A percentile compares a stretch with the other conserved stretches of the same genome.
Conservation (phyloP, 371 early-diverging fungal genomes). For the Syncephalastrum sp. region DNA sequence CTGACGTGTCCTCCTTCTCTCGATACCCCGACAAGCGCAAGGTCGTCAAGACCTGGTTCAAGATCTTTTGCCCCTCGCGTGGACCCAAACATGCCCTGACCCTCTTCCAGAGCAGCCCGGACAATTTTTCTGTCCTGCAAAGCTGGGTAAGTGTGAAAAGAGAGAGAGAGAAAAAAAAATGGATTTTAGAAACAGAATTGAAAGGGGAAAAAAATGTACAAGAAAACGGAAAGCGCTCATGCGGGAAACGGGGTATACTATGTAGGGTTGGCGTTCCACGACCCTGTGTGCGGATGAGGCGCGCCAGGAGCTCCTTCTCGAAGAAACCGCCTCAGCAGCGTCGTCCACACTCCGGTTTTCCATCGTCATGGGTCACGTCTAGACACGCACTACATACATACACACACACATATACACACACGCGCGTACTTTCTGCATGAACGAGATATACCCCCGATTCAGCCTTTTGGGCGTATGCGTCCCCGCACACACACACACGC, state of each 20-base stretch:
- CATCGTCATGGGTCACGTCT: conserved; percentile 51
- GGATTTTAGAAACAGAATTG: too few relatives aligned
- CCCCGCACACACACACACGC: too few relatives aligned
- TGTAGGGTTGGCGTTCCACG: conserved; percentile 56
- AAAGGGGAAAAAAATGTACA: too few relatives aligned
- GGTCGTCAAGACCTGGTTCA: conserved; percentile 56
- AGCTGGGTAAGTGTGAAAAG: conserved; percentile 47
- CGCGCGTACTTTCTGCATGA: too few relatives aligned
- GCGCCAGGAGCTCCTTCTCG: not conserved
- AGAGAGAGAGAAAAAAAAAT: not conserved
- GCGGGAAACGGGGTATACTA: not conserved
- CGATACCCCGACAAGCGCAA: conserved; percentile 48
- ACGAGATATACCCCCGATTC: too few relatives aligned
- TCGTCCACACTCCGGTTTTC: conserved; percentile 36
- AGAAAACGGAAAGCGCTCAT: not conserved
- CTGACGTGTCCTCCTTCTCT: conserved; percentile 31
- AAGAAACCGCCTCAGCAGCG: conserved; percentile 1
- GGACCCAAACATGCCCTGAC: conserved; percentile 54
- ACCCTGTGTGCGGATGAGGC: conserved; percentile 49
- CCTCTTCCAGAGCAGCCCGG: conserved; percentile 57
- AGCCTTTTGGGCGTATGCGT: too few relatives aligned
- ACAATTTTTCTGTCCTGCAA: conserved; percentile 48
- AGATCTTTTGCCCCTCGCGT: conserved; percentile 49
- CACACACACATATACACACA: not conserved
- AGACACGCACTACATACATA: not conserved